Evolutionary conservation across 2,329 filamentous ascomycete species (phyloP).

Genomic region (Penicillium nordicum): DNA sequence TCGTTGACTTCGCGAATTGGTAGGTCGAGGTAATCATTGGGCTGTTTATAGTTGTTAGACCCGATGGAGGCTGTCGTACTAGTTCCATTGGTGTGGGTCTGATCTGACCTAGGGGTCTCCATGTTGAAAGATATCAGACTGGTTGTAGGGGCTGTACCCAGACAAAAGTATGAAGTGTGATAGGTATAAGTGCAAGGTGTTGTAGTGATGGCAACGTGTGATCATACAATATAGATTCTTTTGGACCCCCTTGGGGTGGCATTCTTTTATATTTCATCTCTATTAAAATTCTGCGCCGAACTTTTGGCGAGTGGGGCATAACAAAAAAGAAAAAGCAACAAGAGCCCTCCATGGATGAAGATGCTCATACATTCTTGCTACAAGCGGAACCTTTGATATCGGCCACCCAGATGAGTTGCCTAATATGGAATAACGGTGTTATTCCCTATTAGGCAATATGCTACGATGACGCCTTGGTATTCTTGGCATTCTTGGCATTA

Average conservation of each 20-base stretch:
- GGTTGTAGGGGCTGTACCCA: slow-evolving; percentile 1
- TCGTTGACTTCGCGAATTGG: slow-evolving; percentile 63
- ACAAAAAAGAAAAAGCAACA: neutral
- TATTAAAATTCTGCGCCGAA: neutral
- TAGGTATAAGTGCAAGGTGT: neutral
- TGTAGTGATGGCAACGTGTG: neutral
- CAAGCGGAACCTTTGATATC: slow-evolving; percentile 6
- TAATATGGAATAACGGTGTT: slow-evolving; percentile 12
- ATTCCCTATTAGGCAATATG: slow-evolving; percentile 21
- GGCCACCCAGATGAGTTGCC: slow-evolving; percentile 15
- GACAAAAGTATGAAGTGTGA: neutral
- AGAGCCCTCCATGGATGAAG: slow-evolving; percentile 2
- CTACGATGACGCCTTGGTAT: slow-evolving; percentile 12
- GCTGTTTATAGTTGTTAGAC: slow-evolving; percentile 11
- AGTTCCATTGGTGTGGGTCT: slow-evolving; percentile 14
- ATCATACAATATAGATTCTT: neutral
- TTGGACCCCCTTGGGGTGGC: neutral
- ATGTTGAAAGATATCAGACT: slow-evolving; percentile 11
- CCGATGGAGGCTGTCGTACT: slow-evolving; percentile 27
- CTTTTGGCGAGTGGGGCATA: neutral
- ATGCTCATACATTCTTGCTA: neutral
- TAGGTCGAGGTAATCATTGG: slow-evolving; percentile 55
- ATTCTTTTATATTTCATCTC: slow-evolving; percentile 15
- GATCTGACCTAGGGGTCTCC: slow-evolving; percentile 13
- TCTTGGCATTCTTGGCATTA: slow-evolving; percentile 5